Base-by-base conservation (phyloP, 2,329 filamentous ascomycete genomes). In the Ophiosphaerella narmari region DNA sequence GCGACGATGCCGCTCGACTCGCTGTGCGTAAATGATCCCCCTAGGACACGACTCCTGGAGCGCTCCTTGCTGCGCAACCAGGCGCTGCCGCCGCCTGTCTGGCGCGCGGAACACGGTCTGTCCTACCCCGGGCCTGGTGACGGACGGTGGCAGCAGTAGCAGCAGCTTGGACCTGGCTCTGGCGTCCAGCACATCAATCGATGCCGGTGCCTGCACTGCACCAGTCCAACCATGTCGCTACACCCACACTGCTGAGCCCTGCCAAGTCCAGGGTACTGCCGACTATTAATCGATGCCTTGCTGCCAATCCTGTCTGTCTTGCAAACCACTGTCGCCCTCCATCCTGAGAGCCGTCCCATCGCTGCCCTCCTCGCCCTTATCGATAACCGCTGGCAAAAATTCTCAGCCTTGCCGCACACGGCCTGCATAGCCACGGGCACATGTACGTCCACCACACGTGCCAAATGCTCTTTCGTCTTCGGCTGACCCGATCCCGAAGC, bases 211-310 rank as follows among this genome's bases (percentile, higher is more conserved):
- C 26, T 29, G 26, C 63, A 53, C 49, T 62, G 54, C 56, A 50
- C 52, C 44, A 54, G 47, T 61, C 56, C 60, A 63, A 59, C 59
- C 63, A 58, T 63, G 57, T 63, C 62, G 62, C 60, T 47, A 51
- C 59, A 61, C 53, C 52, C 54, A 54, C 50, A 43, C 50, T 48
- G 51, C 56, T 62, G 61, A 66, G 63, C 60, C 63, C 55, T 68
- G 62, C 63, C 65, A 59, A 62, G 62, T 60, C 52, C 59, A 63
- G 52, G 58, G 51, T 50, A 52, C 46, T 47, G 48, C 51, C 46
- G 43, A 52, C 47, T 67, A 61, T 66, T 68, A 68, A 68, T 65
- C 62, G 52, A 39, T 48, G 51, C 52, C 41, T 46, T 46, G 45
- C 59, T 52, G 51, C 44, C 46, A 50, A 58, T 54, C 59, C 54